Evolutionary conservation across 2,329 filamentous ascomycete genomes (phyloP).

Genomic region (Albophoma yamanashiensis): DNA sequence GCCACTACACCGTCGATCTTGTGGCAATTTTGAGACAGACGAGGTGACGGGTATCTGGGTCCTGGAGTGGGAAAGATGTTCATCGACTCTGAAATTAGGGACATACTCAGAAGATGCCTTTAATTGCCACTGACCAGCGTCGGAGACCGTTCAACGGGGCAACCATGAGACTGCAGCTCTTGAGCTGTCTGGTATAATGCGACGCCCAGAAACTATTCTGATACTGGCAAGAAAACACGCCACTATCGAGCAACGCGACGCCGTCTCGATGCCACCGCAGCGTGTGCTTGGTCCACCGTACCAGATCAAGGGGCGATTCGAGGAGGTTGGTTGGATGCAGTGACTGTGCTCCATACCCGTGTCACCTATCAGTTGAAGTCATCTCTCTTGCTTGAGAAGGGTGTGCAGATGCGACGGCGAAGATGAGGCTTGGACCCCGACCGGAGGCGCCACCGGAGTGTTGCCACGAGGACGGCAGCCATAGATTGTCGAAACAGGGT

Average conservation of each 20-base stretch:
- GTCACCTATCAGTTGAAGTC: neutral
- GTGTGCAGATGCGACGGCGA: neutral
- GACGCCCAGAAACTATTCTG: neutral
- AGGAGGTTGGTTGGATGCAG: neutral
- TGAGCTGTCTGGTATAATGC: neutral
- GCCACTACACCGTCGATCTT: neutral
- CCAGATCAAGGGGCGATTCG: neutral
- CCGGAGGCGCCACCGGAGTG: no score
- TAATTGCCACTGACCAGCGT: neutral
- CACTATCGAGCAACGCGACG: neutral
- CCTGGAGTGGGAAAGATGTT: neutral
- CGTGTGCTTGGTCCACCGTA: neutral
- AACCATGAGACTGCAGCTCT: neutral
- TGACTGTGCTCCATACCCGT: neutral
- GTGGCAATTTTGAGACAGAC: neutral
- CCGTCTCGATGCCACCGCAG: neutral
- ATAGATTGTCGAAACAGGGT: no score
- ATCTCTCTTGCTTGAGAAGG: neutral
- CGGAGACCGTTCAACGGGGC: neutral
- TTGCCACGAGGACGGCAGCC: neutral
- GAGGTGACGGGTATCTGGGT: neutral
- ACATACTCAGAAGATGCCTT: neutral
- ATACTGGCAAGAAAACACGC: neutral
- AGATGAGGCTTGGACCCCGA: no score
- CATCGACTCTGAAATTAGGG: neutral